Base-by-base conservation (phyloP, 2,329 filamentous ascomycete species). In the Trematosphaeria pertusa region DNA sequence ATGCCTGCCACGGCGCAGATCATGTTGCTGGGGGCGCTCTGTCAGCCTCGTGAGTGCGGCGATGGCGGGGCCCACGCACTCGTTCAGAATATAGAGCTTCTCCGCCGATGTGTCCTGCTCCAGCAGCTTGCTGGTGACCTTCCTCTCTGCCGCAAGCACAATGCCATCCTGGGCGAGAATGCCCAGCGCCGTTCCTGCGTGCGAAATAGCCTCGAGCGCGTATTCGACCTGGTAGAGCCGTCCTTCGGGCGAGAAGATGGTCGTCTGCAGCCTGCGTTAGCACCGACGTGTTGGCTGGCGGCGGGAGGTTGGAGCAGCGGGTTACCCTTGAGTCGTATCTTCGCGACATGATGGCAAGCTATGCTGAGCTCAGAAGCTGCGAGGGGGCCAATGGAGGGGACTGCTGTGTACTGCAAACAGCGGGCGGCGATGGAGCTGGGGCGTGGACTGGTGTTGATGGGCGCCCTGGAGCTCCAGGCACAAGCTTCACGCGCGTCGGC, bases 141-240 rank as follows among this genome's bases (percentile, higher is more conserved):
- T 99, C 73, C 94, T 86, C 84, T 99, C 94, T 34, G 95, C 94
- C 46, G 95, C 94, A 46, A 99, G 85, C 52, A 99, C 94, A 70
- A 99, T 99, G 66, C 94, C 94, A 84, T 99, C 94, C 76, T 95
- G 92, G 59, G 95, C 94, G 59, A 99, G 82, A 70, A 99, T 97
- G 45, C 94, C 94, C 65, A 99, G 87, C 59, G 94, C 94, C 38
- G 94, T 99, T 64, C 94, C 94, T 61, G 94, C 94, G 69, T 99
- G 94, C 60, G 94, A 99, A 72, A 99, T 99, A 71, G 94, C 94
- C 76, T 99, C 94, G 41, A 99, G 85, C 19, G 94, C 95, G 82
- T 99, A 99, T 84, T 99, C 94, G 67, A 99, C 94, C 78, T 99
- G 94, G 77, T 99, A 99, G 52, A 99, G 85, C 70, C 94, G 92